Conservation (phyloP, 305 asterid species). For the Euphrasia arctica region DNA sequence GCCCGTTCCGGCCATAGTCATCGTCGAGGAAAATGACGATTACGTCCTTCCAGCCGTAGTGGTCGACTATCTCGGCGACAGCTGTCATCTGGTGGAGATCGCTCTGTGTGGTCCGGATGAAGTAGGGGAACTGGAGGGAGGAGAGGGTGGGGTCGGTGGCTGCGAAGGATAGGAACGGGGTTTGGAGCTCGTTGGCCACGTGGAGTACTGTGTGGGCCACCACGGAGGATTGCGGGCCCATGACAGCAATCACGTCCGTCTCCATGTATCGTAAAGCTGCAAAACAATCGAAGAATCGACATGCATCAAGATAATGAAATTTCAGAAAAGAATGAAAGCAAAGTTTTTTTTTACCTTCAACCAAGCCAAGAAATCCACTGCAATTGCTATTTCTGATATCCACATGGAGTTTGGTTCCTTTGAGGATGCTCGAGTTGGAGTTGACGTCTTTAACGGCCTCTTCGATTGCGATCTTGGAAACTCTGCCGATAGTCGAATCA, state of each 20-base stretch:
- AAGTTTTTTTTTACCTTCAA: conserved; percentile 48
- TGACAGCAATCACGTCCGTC: conserved; percentile 63
- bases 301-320: too few relatives aligned
- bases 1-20: conserved; percentile 73
- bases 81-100: conserved; percentile 90
- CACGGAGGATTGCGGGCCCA: conserved; percentile 93
- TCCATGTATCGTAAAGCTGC: conserved; percentile 81
- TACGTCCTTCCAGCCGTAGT: conserved; percentile 80
- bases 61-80: conserved; percentile 60
- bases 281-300: conserved; percentile 9
- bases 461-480: conserved; percentile 78
- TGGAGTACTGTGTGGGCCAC: conserved; percentile 71
- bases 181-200: conserved; percentile 70
- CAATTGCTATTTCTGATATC: conserved; percentile 56
- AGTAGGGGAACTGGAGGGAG: conserved; percentile 76
- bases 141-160: conserved; percentile 91
- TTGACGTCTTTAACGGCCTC: conserved; percentile 94
- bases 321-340: background rate
- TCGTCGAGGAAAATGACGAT: conserved; percentile 69
- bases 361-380: conserved; percentile 87
- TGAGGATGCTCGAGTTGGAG: conserved; percentile 58
- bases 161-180: conserved; percentile 81
- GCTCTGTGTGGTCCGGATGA: conserved; percentile 66
- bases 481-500: conserved; percentile 77
- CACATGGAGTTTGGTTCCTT: conserved; percentile 53